Base-by-base conservation (phyloP, 371 early-diverging fungal species). In the Mortierella sp. region DNA sequence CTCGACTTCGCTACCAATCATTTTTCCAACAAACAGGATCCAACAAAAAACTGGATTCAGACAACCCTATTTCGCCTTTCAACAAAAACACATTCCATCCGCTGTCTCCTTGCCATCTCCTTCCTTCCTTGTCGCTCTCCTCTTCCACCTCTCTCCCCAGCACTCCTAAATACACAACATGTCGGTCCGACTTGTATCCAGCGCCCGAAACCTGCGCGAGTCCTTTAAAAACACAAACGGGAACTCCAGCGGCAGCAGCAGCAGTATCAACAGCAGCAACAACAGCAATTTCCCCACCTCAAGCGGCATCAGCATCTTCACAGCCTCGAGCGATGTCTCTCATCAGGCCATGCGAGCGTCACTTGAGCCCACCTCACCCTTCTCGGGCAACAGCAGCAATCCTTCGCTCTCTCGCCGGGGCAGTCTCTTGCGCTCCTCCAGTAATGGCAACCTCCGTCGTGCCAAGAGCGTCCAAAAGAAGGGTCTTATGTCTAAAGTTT, bases 141-240 rank as follows among this genome's bases (percentile, higher is more conserved):
- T 43, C 46, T 28, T 14, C 11, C 59, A 21, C 50, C 55, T 28
- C 31, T 31, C 6, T 54, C 51, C 6, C 14, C 31, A 51, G 31
- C 21, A 40, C 31, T 51, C 46, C 28, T 40, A 61, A 31, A 61
- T 61, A 61, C 24, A 48, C 55, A 69, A 34, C 61, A 81, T 81
- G 82, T 77, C 85, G 24, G n/a, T 85, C 55, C 81, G 81, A 69
- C 79, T 78, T 26, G 78, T 78, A 28, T 75, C 81, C 26, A 85
- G 85, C 72, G 85, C 85, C 43, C 78, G 78, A 69, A 86, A 79
- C 59, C 37, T 86, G 76, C 82, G 81, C 26, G 82, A 81, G n/a
- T 79, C 81, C 24, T 79, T 81, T 77, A 81, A 72, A 53, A 48
- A 67, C 67, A 19, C 34, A 67, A 9, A 21, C 10, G 67, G 67